Evolutionary conservation across 2,329 filamentous ascomycete species (phyloP).

Genomic region (Epichloe bromicola): DNA sequence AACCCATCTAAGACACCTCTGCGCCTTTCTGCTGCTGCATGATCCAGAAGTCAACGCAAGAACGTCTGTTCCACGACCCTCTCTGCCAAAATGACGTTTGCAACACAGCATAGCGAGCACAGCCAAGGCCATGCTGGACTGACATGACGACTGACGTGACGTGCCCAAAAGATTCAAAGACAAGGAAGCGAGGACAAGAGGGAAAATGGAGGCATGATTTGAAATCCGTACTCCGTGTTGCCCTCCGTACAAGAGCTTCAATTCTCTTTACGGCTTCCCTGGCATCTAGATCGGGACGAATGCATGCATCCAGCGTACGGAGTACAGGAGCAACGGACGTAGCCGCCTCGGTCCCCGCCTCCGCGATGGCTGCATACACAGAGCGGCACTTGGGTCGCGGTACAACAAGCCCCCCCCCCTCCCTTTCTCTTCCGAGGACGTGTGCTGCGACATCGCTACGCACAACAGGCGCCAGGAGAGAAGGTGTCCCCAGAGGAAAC

Average conservation of each 20-base stretch:
- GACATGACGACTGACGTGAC: not conserved
- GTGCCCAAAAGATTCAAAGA: not conserved
- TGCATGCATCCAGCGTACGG: not conserved
- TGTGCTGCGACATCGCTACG: too few species aligned
- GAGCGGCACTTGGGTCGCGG: not conserved
- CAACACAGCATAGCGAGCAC: not conserved
- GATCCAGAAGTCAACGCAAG: not conserved
- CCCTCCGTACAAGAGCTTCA: not conserved
- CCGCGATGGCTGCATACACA: not conserved
- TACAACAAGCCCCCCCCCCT: not conserved
- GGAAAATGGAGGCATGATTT: not conserved
- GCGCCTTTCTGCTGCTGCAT: not conserved
- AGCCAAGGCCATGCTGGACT: not conserved
- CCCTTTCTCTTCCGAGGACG: not conserved
- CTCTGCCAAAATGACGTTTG: not conserved
- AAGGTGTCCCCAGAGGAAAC: too few species aligned
- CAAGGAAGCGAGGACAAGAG: not conserved
- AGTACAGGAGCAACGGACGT: not conserved
- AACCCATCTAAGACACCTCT: not conserved
- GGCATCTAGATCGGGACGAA: not conserved
- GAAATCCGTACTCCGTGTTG: too few species aligned
- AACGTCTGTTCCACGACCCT: not conserved
- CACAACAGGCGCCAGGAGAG: too few species aligned
- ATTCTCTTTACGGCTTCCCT: not conserved
- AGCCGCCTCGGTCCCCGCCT: not conserved